phyloP scores from a whole-genome alignment of 495 filamentous ascomycete species.

The Neurospora terricola region DNA sequence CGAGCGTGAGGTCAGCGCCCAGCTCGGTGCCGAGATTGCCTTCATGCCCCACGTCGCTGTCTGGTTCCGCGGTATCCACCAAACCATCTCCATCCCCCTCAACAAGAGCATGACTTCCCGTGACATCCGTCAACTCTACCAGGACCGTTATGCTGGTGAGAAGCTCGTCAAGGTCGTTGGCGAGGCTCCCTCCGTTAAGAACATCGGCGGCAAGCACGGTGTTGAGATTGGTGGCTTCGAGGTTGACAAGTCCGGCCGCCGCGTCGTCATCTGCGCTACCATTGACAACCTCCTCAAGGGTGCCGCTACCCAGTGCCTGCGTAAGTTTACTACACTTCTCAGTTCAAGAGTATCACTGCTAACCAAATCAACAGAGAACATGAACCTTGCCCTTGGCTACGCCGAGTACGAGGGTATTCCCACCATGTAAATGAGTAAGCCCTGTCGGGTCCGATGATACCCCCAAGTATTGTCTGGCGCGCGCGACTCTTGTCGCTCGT shows the following conservation, averaged over 20 bases:
- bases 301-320: constrained; percentile 89
- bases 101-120: constrained; percentile 74
- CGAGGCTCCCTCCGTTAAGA: constrained; percentile 78
- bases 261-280: constrained; percentile 91
- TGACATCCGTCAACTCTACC: constrained; percentile 90
- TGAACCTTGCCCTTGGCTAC: constrained; percentile 93
- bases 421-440: constrained; percentile 18
- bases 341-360: constrained; percentile 3
- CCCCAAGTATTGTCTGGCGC: neutral
- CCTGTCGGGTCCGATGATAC: neutral
- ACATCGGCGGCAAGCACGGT: constrained; percentile 82
- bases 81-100: constrained; percentile 84
- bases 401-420: constrained; percentile 90
- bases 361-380: constrained; percentile 60
- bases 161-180: constrained; percentile 86
- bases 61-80: constrained; percentile 96
- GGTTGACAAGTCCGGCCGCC: constrained; percentile 76
- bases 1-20: constrained; percentile 77
- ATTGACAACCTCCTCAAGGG: constrained; percentile 98
- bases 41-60: constrained; percentile 93
- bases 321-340: constrained; percentile 42
- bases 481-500: neutral
- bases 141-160: constrained; percentile 92
- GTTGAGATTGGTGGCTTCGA: constrained; percentile 93
- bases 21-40: constrained; percentile 67